These are phyloP conservation scores for Phytophthora citricola DNA, from an alignment of 352 stramenopile genomes.

Conservation along the genomic window DNA sequence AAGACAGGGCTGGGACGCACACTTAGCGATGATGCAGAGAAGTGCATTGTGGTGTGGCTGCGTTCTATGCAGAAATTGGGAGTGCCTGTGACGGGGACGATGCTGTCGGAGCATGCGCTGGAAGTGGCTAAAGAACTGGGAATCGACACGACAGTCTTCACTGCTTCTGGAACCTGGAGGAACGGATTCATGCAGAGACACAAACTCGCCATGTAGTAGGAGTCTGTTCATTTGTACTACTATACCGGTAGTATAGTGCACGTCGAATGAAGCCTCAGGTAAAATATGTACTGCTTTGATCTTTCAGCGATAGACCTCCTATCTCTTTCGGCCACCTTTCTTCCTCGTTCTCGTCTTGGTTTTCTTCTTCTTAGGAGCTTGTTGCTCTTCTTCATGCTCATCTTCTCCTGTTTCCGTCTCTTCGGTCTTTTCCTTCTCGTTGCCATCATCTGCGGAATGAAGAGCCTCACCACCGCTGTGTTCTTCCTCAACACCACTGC, in stretches of 20 bases:
- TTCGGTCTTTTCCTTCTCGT: constrained; percentile 31
- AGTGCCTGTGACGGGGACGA: constrained; percentile 34
- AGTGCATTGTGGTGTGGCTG: constrained; percentile 48
- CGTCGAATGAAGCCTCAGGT: too few species aligned
- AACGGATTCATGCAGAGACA: constrained; percentile 44
- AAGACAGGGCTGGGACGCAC: constrained; percentile 32
- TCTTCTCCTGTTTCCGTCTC: constrained; percentile 28
- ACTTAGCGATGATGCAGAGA: constrained; percentile 42
- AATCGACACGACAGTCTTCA: constrained; percentile 36
- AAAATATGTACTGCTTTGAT: too few species aligned
- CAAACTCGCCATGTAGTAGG: constrained; percentile 30
- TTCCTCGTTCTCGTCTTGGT: constrained; percentile 59
- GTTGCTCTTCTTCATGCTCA: constrained; percentile 28
- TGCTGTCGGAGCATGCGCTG: constrained; percentile 40
- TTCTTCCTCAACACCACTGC: constrained; percentile 44
- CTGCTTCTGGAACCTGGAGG: constrained; percentile 35
- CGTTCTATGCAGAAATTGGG: constrained; percentile 39
- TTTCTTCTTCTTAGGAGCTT: constrained; percentile 34
- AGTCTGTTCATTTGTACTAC: too few species aligned
- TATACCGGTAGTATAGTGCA: too few species aligned
- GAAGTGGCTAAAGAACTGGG: constrained; percentile 44
- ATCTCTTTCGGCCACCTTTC: constrained; percentile 59
- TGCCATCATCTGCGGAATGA: constrained; percentile 22
- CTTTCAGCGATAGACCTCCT: not conserved
- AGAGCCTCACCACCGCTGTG: constrained; percentile 34